phyloP scores from a whole-genome alignment of 768 basidiomycete genomes.

The Hebeloma cylindrosporum region DNA sequence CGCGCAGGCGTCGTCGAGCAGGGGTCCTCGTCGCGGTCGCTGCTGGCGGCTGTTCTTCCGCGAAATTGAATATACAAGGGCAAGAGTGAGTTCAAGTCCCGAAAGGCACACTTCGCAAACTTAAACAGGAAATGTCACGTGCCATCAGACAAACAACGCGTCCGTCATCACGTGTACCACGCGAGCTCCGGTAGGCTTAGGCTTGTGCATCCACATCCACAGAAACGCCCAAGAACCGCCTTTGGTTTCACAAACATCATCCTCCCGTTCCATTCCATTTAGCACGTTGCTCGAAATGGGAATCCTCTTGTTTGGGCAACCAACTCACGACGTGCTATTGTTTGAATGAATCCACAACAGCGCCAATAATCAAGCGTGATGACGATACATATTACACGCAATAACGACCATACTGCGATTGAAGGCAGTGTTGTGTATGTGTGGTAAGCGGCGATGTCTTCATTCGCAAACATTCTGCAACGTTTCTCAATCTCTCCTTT shows the following conservation, averaged over 20 bases:
- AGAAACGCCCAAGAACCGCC: too few species aligned
- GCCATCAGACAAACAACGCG: constrained; percentile 17
- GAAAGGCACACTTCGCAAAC: constrained; percentile 6
- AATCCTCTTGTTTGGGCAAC: neutral
- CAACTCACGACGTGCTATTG: too few species aligned
- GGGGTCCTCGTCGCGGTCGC: neutral
- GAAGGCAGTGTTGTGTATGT: constrained; percentile 5
- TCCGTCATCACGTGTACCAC: constrained; percentile 18
- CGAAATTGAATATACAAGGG: constrained; percentile 3
- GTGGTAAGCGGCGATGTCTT: constrained; percentile 5
- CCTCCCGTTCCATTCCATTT: too few species aligned
- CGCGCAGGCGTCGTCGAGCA: constrained; percentile 12
- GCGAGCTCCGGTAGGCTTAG: constrained; percentile 2
- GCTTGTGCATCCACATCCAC: constrained; percentile 1
- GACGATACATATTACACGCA: too few species aligned
- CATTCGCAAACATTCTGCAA: constrained; percentile 1
- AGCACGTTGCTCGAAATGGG: constrained; percentile 13
- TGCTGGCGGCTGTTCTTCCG: neutral
- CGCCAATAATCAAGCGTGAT: too few species aligned
- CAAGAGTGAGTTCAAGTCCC: constrained; percentile 13
- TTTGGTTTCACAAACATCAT: too few species aligned
- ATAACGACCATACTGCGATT: neutral
- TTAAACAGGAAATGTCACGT: constrained; percentile 22
- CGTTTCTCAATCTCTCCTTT: constrained; percentile 4
- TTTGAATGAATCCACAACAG: too few species aligned